Conservation (phyloP, 1,139 yeast genomes). For the Blastobotrys aristatus region DNA sequence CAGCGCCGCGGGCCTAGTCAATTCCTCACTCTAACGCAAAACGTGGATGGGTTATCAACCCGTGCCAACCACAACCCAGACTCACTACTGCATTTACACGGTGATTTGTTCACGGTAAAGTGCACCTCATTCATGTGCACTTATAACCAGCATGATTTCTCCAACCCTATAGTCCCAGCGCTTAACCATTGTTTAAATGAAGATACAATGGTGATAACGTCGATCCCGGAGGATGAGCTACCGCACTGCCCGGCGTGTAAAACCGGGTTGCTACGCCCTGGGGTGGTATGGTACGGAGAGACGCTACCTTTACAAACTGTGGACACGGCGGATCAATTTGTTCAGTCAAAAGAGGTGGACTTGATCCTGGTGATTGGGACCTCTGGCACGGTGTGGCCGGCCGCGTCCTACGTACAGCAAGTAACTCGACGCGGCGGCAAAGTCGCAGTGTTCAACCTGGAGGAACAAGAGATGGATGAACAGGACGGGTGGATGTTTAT, state of each 20-base stretch:
- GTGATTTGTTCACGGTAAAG: slow-evolving; percentile 62
- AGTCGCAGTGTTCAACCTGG: slow-evolving; percentile 79
- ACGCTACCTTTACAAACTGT: slow-evolving; percentile 60
- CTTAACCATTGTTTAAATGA: slow-evolving; percentile 32
- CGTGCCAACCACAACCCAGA: slow-evolving; percentile 57
- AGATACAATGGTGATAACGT: slow-evolving; percentile 8
- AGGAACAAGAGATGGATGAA: slow-evolving; percentile 27
- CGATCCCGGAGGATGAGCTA: slow-evolving; percentile 47
- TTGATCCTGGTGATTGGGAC: slow-evolving; percentile 80
- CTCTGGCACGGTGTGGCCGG: slow-evolving; percentile 83
- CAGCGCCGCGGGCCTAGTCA: slow-evolving; percentile 29
- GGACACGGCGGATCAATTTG: slow-evolving; percentile 64
- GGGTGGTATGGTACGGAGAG: slow-evolving; percentile 93
- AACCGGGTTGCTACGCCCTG: slow-evolving; percentile 65
- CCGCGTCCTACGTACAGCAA: slow-evolving; percentile 82
- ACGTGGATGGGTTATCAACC: slow-evolving; percentile 68
- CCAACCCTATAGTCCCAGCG: slow-evolving; percentile 60
- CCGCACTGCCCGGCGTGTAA: slow-evolving; percentile 75
- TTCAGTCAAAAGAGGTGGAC: slow-evolving; percentile 57
- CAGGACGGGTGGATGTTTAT: slow-evolving; percentile 60
- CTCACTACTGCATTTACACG: slow-evolving; percentile 65
- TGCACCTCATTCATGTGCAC: slow-evolving; percentile 77
- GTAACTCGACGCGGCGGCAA: slow-evolving; percentile 69
- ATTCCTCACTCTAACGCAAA: slow-evolving; percentile 69
- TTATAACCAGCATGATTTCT: slow-evolving; percentile 46